Evolutionary conservation across 192 early-diverging fungal genomes (phyloP).

Genomic region (Coemansia sp.): DNA sequence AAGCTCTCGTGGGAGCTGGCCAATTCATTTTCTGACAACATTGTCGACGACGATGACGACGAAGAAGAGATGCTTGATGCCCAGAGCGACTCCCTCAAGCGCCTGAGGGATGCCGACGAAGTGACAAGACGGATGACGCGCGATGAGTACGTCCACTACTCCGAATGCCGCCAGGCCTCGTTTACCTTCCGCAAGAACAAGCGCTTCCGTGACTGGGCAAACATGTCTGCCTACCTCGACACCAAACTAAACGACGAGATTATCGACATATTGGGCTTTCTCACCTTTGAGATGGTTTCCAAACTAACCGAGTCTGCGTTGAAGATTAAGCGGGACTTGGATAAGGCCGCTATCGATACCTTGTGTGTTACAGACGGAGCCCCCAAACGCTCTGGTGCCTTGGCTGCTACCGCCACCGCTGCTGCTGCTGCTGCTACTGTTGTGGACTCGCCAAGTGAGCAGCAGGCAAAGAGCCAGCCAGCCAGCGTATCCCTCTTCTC

Average conservation of each 20-base stretch:
- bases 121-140: conserved; percentile 93
- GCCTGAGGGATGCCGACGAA: conserved; percentile 89
- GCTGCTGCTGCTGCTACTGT: conserved; percentile 3
- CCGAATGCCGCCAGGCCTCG: conserved; percentile 96
- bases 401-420: not conserved
- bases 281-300: conserved; percentile 94
- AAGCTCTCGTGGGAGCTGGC: conserved; percentile 95
- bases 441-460: conserved; percentile 6
- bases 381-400: conserved; percentile 19
- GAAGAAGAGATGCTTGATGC: conserved; percentile 93
- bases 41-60: conserved; percentile 81
- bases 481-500: conserved; percentile 72
- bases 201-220: conserved; percentile 94
- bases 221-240: conserved; percentile 87
- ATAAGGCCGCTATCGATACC: conserved; percentile 52
- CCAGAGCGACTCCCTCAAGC: conserved; percentile 79
- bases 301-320: conserved; percentile 89
- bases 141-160: conserved; percentile 99
- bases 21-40: conserved; percentile 75
- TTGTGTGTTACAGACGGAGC: conserved; percentile 15
- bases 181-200: conserved; percentile 96
- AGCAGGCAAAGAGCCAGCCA: conserved; percentile 36
- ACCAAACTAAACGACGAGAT: conserved; percentile 92
- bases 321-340: conserved; percentile 72
- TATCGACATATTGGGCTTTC: conserved; percentile 95